Percentiles rank a stretch among this genome's conserved stretches.
Conservation (phyloP, 225 moss, liverwort and hornwort species). For the Takakia lepidozioides region DNA sequence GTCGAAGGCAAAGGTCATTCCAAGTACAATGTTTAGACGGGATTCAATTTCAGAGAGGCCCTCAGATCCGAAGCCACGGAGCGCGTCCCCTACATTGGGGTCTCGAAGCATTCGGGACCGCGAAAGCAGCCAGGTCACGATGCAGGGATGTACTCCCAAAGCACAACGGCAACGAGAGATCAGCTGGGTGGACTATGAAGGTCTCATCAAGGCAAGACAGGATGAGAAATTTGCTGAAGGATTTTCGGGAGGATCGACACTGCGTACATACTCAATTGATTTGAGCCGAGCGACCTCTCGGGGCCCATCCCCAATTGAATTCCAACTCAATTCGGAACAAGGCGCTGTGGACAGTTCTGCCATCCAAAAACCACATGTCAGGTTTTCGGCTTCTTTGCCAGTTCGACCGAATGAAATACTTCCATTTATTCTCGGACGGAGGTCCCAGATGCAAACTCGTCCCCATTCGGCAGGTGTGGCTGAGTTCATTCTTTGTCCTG, state of each 20-base stretch:
- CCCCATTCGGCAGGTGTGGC: too few relatives aligned
- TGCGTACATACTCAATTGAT: slow-evolving; percentile 6
- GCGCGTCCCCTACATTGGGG: slow-evolving; percentile 17
- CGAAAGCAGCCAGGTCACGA: slow-evolving; percentile 2
- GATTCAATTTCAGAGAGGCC: slow-evolving; percentile 5
- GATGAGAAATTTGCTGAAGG: slow-evolving; percentile 27
- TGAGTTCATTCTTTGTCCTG: too few relatives aligned
- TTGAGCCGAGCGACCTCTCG: slow-evolving; percentile 10
- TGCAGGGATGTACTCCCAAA: slow-evolving; percentile 2
- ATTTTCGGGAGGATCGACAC: slow-evolving; percentile 4
- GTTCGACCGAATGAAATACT: slow-evolving; percentile 26
- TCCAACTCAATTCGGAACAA: too few relatives aligned
- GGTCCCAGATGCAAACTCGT: slow-evolving; percentile 10
- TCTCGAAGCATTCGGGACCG: slow-evolving; percentile 3
- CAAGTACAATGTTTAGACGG: slow-evolving; percentile 15
- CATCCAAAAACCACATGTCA: slow-evolving; percentile 7
- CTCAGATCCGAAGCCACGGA: slow-evolving; percentile 15
- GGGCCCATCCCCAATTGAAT: neutral
- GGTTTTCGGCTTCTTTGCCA: slow-evolving; percentile 24
- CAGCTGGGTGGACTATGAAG: slow-evolving; percentile 43
- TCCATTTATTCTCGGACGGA: slow-evolving; percentile 28
- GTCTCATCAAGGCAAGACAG: slow-evolving; percentile 35
- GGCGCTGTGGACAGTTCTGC: too few relatives aligned
- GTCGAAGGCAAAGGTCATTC: slow-evolving; percentile 21
- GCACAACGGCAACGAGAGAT: slow-evolving; percentile 33